Evolutionary conservation across 2,329 filamentous ascomycete genomes (phyloP).

Genomic region (Cadophora gregata): DNA sequence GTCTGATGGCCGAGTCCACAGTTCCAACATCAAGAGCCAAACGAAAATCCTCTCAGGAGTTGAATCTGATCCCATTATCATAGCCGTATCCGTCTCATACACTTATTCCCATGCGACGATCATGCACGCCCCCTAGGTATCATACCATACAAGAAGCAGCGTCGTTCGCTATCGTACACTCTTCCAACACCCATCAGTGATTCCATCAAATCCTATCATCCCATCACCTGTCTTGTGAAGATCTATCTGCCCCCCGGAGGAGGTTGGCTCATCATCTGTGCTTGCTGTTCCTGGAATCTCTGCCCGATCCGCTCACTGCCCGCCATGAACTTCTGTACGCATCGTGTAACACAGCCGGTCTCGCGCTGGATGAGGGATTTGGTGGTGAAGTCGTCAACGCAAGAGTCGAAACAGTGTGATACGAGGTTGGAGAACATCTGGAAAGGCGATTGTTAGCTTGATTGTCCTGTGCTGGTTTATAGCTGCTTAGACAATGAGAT

Average conservation of each 20-base stretch:
- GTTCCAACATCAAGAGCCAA: not conserved
- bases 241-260: slow-evolving; percentile 40
- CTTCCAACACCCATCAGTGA: not conserved
- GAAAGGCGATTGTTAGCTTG: slow-evolving; percentile 27
- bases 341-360: slow-evolving; percentile 89
- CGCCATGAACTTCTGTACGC: slow-evolving; percentile 96
- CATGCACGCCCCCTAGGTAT: slow-evolving; percentile 17
- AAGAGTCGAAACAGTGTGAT: slow-evolving; percentile 93
- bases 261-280: slow-evolving; percentile 56
- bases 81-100: slow-evolving; percentile 1
- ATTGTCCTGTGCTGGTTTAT: not conserved
- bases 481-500: not conserved
- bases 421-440: slow-evolving; percentile 72
- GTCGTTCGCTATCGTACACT: slow-evolving; percentile 24
- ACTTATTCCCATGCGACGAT: not conserved
- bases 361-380: slow-evolving; percentile 90
- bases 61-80: slow-evolving; percentile 20
- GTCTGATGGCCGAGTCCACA: not conserved
- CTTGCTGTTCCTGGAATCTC: slow-evolving; percentile 79
- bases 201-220: not conserved
- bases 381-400: slow-evolving; percentile 98
- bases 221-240: not conserved
- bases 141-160: slow-evolving; percentile 25
- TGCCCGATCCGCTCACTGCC: slow-evolving; percentile 88
- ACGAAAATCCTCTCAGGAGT: slow-evolving; percentile 2